Percentiles rank a stretch among this genome's conserved stretches.
Conservation (phyloP, 2,329 filamentous ascomycete species). For the Colletotrichum sp. region DNA sequence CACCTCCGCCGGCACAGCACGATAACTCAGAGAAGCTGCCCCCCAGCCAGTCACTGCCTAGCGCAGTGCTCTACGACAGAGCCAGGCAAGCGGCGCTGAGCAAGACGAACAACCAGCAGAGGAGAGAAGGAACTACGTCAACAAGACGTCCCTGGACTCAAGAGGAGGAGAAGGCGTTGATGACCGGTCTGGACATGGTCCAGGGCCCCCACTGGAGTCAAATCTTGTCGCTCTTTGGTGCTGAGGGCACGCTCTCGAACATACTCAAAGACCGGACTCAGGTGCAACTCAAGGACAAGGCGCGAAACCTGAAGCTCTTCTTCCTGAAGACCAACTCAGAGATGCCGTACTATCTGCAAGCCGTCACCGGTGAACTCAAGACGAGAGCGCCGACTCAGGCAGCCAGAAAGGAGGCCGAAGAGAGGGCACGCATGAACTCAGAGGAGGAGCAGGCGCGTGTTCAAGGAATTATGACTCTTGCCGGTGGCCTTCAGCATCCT, state of each 20-base stretch:
- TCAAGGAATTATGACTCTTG: constrained; percentile 64
- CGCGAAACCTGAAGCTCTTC: constrained; percentile 86
- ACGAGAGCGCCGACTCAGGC: constrained; percentile 79
- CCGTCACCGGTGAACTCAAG: constrained; percentile 88
- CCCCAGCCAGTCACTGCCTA: constrained; percentile 61
- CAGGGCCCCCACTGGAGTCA: constrained; percentile 94
- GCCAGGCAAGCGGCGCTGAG: constrained; percentile 64
- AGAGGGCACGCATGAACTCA: constrained; percentile 62
- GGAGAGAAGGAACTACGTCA: constrained; percentile 62
- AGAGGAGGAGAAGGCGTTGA: constrained; percentile 88
- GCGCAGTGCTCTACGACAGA: constrained; percentile 60
- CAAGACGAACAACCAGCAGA: constrained; percentile 58
- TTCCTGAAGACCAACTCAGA: constrained; percentile 92
- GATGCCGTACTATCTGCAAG: constrained; percentile 85
- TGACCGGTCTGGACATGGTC: constrained; percentile 86
- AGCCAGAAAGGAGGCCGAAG: constrained; percentile 71
- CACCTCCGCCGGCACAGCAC: constrained; percentile 29
- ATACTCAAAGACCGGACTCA: constrained; percentile 89
- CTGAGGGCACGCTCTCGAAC: constrained; percentile 79
- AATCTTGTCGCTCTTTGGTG: constrained; percentile 83
- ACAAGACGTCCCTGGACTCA: constrained; percentile 83
- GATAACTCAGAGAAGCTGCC: constrained; percentile 47
- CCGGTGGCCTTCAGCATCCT: constrained; percentile 50
- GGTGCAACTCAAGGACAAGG: constrained; percentile 92
- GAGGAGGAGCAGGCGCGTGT: constrained; percentile 65